These are phyloP conservation scores for Rhodotorula paludigena DNA, from an alignment of 768 basidiomycete genomes.

Conservation along the genomic window DNA sequence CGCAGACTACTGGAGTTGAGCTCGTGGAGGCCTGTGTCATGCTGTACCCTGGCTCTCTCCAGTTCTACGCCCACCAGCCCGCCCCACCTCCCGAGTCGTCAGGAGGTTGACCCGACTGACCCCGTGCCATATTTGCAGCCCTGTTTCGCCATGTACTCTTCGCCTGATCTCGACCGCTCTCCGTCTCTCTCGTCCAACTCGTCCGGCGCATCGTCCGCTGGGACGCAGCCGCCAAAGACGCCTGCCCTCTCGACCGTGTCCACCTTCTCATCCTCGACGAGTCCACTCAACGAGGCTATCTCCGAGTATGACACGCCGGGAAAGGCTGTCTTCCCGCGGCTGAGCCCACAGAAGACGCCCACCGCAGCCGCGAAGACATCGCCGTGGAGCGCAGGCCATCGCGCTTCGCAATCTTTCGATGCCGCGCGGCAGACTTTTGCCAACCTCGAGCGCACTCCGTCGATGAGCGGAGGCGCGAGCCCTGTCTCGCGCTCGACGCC, in stretches of 20 bases:
- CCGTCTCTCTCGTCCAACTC: slow-evolving; percentile 36
- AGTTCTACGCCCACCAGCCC: too few species aligned
- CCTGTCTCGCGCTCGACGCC: slow-evolving; percentile 12
- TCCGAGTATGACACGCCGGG: slow-evolving; percentile 6
- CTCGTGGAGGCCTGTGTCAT: too few species aligned
- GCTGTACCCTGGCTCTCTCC: too few species aligned
- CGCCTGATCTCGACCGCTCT: slow-evolving; percentile 18
- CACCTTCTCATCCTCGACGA: slow-evolving; percentile 13
- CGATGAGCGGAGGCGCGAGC: background rate
- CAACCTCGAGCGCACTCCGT: background rate
- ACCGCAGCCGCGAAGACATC: background rate
- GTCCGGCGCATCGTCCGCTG: slow-evolving; percentile 20
- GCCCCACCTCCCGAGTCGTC: too few species aligned
- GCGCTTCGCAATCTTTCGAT: slow-evolving; percentile 22
- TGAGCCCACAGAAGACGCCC: background rate
- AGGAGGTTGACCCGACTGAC: too few species aligned
- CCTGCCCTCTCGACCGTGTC: slow-evolving; percentile 19
- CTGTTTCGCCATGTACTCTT: background rate
- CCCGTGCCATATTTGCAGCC: too few species aligned
- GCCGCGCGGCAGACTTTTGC: slow-evolving; percentile 17
- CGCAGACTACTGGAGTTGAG: too few species aligned
- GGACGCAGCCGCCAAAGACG: slow-evolving; percentile 18
- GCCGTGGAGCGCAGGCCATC: slow-evolving; percentile 18
- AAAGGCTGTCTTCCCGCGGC: background rate
- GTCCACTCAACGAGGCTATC: too few species aligned